phyloP scores from a whole-genome alignment of 495 filamentous ascomycete species.

The Talaromyces thailandensis region DNA sequence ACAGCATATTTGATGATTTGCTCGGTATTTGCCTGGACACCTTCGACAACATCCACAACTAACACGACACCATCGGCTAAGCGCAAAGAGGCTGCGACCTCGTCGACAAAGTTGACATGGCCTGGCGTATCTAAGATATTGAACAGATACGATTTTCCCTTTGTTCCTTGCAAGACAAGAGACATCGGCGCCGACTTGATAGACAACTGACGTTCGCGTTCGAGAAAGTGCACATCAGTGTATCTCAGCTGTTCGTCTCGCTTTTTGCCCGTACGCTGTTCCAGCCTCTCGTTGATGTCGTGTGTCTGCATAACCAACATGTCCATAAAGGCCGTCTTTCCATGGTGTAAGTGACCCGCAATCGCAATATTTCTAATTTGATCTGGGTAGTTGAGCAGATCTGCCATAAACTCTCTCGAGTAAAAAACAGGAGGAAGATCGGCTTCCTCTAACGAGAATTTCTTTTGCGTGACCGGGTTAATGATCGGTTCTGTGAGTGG shows the following conservation, averaged over 20 bases:
- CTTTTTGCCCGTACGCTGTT: constrained; percentile 71
- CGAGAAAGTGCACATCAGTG: constrained; percentile 82
- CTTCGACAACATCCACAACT: constrained; percentile 96
- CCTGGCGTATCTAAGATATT: constrained; percentile 95
- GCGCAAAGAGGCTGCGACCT: constrained; percentile 80
- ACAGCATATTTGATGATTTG: constrained; percentile 95
- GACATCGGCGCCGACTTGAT: constrained; percentile 95
- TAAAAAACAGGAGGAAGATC: constrained; percentile 84
- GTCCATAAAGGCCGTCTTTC: constrained; percentile 97
- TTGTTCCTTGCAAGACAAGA: constrained; percentile 74
- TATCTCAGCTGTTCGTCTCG: constrained; percentile 88
- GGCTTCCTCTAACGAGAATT: constrained; percentile 85
- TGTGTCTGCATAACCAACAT: constrained; percentile 96
- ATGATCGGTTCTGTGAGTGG: constrained; percentile 87
- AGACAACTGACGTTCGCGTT: constrained; percentile 84
- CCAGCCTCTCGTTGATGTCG: constrained; percentile 64
- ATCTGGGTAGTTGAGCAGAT: constrained; percentile 91
- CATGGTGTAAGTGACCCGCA: constrained; percentile 90
- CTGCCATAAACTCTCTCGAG: constrained; percentile 86
- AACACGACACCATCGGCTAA: constrained; percentile 87
- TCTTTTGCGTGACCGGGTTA: constrained; percentile 86
- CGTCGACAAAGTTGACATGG: constrained; percentile 97
- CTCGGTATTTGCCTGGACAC: constrained; percentile 92
- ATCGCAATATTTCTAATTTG: constrained; percentile 89
- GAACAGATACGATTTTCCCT: constrained; percentile 90